phyloP scores from a whole-genome alignment of 495 filamentous ascomycete genomes.

The Penicillium antarcticum region DNA sequence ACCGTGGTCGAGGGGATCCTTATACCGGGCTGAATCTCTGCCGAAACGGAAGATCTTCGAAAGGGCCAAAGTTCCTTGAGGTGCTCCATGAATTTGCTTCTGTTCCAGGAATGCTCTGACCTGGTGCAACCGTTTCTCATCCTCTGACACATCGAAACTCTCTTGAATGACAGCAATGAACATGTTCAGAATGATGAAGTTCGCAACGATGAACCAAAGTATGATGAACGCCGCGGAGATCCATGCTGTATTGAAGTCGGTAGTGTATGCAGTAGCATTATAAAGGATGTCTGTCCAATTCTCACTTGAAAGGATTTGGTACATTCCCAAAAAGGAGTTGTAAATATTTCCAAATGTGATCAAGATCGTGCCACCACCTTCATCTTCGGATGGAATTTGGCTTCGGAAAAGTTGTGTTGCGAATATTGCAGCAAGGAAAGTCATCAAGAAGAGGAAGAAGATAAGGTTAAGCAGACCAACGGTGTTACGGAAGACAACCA shows the following conservation, averaged over 20 bases:
- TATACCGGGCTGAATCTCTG: constrained; percentile 55
- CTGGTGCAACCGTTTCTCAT: constrained; percentile 95
- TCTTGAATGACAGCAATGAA: constrained; percentile 99
- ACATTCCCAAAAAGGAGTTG: constrained; percentile 97
- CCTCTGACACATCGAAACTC: constrained; percentile 99
- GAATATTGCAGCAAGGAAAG: constrained; percentile 90
- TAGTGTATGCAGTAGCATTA: constrained; percentile 68
- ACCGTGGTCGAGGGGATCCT: constrained; percentile 85
- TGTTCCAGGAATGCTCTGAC: constrained; percentile 90
- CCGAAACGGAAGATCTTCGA: constrained; percentile 85
- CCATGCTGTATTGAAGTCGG: constrained; percentile 69
- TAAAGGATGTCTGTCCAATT: constrained; percentile 92
- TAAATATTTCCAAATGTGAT: constrained; percentile 87
- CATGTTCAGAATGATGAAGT: constrained; percentile 98
- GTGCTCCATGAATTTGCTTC: constrained; percentile 71
- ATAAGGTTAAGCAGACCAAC: constrained; percentile 91
- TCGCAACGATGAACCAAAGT: constrained; percentile 91
- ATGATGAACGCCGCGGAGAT: constrained; percentile 91
- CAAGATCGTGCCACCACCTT: constrained; percentile 51
- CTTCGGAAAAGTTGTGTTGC: constrained; percentile 91
- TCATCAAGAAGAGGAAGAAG: constrained; percentile 92
- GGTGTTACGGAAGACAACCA: constrained; percentile 85
- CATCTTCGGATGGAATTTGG: constrained; percentile 62
- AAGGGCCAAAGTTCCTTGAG: constrained; percentile 72
- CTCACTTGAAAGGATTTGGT: constrained; percentile 95